Base-by-base conservation (phyloP, 2,329 filamentous ascomycete genomes). In the Colletotrichum sp. region DNA sequence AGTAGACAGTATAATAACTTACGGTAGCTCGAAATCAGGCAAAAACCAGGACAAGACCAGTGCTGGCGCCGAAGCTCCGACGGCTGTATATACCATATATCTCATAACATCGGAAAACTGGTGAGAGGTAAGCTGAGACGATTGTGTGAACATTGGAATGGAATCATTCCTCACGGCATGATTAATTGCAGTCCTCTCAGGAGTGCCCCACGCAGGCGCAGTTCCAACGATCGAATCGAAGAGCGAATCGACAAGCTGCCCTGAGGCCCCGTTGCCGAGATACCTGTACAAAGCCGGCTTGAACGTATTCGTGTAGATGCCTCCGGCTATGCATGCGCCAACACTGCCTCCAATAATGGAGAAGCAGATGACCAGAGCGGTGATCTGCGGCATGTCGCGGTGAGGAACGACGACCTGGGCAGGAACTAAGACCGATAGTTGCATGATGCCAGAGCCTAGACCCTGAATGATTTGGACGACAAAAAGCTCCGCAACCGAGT, bases 391-490 rank as follows among this genome's bases (percentile, higher is more conserved):
- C 43, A 83, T 80, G 48, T 83, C 68, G 34, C 81, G 75, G 75
- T 85, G 84, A 10, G 80, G 78, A 10, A 81, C 79, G 8, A 74
- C 67, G n/a, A 74, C 61, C 34, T 74, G 72, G 7, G 72, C 72
- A 15, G 82, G 80, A 1, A 84, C 81, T 59, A 84, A 78, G 28
- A 84, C 80, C 5, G 83, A 82, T 32, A 85, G 78, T 71, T 85
- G 82, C 75, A 79, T 78, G 21, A 81, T 76, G 6, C 77, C 77
- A 21, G 80, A 80, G 2, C 78, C 79, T 4, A 79, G 18, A 80
- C 80, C 69, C 81, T 82, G 78, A 84, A 84, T 65, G 84, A 80
- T 68, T 84, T 82, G 77, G 80, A 85, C 83, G 21, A 85, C 82
- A 76, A 85, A 79, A 26, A 83, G 79, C 77, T 83, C 84, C 3